Base-by-base conservation (phyloP, 2,329 filamentous ascomycete species). In the Alternaria conjuncta region DNA sequence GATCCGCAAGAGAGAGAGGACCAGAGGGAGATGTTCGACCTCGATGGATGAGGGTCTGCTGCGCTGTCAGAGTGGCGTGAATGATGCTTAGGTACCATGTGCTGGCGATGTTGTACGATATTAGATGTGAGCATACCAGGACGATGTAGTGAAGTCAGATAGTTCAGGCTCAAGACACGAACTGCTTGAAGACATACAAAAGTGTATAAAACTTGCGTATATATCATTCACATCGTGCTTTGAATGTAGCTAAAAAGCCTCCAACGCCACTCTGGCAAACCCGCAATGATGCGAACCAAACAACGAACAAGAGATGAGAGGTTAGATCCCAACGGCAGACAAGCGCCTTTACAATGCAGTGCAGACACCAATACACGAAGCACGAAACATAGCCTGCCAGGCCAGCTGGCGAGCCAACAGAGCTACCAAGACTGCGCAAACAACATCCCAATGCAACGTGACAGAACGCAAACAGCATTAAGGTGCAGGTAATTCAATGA, bases 1-100 rank as follows among this genome's bases (percentile, higher is more conserved):
- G 84, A 86, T 60, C 79, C 78, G 46, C 83, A 84, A 76, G 80
- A 71, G 21, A 80, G 74, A 64, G 82, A 80, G 56, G 84, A 86
- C 68, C 68, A 88, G 41, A 86, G 85, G 82, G 87, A 83, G 73
- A 66, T 45, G 10, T 66, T 79, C 68, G 78, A 78, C 25, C 51
- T 80, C 61, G 77, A 79, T 65, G 78, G 75, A n/a, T 80, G 68
- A 25, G 12, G 18, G 25, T 26, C n/a, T 23, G 6, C 20, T 18
- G 18, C 11, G 21, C 11, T 18, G 11, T 36, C 63, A 51, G 26
- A 6, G 28, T 46, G 49, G 32, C n/a, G 36, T 43, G 50, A n/a
- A 13, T 15, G 50, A 46, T 21, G 49, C 20, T 15, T 5, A 41
- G 13, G 13, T 36, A 12, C 23, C 20, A 53, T 25, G 28, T 53